Conservation (phyloP, 192 early-diverging fungal species). For the Chytriomyces sp. region DNA sequence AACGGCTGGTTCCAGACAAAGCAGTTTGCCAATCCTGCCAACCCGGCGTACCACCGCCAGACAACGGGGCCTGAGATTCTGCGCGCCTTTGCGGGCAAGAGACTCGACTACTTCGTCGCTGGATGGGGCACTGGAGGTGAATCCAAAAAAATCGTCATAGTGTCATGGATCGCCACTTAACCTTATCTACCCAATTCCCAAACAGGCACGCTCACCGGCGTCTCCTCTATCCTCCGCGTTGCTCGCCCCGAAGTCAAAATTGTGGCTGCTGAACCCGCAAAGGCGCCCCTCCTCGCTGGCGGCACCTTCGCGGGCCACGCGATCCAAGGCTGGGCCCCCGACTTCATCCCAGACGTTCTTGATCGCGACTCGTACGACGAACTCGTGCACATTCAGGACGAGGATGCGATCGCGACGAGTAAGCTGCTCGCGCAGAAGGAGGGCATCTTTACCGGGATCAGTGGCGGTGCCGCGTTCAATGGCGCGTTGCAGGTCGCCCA, state of each 20-base stretch:
- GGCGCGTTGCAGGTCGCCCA: conserved; percentile 32
- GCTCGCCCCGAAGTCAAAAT: conserved; percentile 36
- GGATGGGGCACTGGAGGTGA: conserved; percentile 45
- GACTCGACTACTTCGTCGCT: conserved; percentile 43
- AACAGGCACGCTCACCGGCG: conserved; percentile 36
- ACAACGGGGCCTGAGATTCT: conserved; percentile 48
- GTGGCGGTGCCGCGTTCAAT: conserved; percentile 32
- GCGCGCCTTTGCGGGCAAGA: conserved; percentile 38
- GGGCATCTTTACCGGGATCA: conserved; percentile 40
- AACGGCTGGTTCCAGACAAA: conserved; percentile 45
- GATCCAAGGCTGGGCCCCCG: conserved; percentile 43
- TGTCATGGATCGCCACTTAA: conserved; percentile 33
- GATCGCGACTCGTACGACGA: conserved; percentile 34
- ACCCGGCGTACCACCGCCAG: conserved; percentile 45
- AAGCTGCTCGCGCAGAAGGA: conserved; percentile 40
- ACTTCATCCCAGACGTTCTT: conserved; percentile 39
- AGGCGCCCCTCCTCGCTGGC: conserved; percentile 27
- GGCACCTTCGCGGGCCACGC: conserved; percentile 25
- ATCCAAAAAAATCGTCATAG: conserved; percentile 39
- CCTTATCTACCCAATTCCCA: conserved; percentile 41
- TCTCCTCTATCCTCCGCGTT: conserved; percentile 14
- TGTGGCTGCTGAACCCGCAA: conserved; percentile 37
- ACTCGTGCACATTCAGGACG: conserved; percentile 24
- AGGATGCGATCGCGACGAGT: conserved; percentile 36
- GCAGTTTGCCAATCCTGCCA: conserved; percentile 50